Evolutionary conservation across 352 stramenopile species (phyloP).

Genomic region (Phytophthora fragariae): DNA sequence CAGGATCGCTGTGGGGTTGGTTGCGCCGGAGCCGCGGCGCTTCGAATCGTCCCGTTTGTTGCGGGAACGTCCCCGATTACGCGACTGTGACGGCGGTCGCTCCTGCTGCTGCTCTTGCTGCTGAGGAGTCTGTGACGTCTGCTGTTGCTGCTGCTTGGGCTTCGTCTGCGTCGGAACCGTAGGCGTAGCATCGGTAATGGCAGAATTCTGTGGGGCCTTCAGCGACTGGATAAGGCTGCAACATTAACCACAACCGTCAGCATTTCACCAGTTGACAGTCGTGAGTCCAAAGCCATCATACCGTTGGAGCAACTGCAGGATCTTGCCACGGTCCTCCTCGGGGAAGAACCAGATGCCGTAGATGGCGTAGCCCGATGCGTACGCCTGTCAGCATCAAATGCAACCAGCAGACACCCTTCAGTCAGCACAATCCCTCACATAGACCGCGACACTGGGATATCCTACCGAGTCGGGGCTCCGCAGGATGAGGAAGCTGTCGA

Average conservation of each 20-base stretch:
- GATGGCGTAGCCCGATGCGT: slow-evolving; percentile 76
- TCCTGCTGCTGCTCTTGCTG: slow-evolving; percentile 44
- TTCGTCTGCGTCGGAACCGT: slow-evolving; percentile 29
- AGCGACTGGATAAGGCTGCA: slow-evolving; percentile 68
- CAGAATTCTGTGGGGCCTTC: slow-evolving; percentile 48
- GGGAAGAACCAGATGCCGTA: slow-evolving; percentile 91
- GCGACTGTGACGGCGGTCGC: slow-evolving; percentile 35
- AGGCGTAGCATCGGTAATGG: slow-evolving; percentile 20
- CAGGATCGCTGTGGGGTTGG: slow-evolving; percentile 66
- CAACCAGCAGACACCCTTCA: neutral
- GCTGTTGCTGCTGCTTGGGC: slow-evolving; percentile 38
- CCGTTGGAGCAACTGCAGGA: slow-evolving; percentile 75
- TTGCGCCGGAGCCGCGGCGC: slow-evolving; percentile 28
- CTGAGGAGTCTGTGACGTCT: slow-evolving; percentile 44
- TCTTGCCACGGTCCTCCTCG: slow-evolving; percentile 85
- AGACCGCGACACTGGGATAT: neutral
- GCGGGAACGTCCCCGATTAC: slow-evolving; percentile 57
- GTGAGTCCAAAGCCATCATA: slow-evolving; percentile 31
- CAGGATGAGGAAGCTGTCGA: slow-evolving; percentile 89
- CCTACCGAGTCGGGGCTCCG: slow-evolving; percentile 68
- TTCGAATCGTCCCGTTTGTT: slow-evolving; percentile 68
- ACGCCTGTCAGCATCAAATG: slow-evolving; percentile 12
- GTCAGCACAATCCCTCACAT: neutral
- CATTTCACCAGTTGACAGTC: neutral
- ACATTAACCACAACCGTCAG: slow-evolving; percentile 14